Conservation (phyloP, 345 rosid species). For the Populus tremula region DNA sequence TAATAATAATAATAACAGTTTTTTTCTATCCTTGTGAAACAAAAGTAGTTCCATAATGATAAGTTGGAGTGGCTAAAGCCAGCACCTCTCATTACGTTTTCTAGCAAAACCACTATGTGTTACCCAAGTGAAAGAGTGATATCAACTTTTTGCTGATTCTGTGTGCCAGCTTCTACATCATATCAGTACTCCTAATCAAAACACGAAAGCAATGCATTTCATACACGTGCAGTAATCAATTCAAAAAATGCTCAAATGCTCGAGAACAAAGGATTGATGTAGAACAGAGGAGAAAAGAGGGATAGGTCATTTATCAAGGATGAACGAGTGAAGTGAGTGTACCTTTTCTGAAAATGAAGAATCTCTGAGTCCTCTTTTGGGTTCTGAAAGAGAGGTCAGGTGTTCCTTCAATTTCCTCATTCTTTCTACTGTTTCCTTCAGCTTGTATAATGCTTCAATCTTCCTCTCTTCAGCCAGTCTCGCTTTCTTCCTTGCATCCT, state of each 20-base stretch:
- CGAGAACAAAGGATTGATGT: too few relatives aligned
- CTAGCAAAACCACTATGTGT: too few relatives aligned
- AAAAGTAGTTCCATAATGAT: too few relatives aligned
- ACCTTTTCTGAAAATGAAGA: not conserved
- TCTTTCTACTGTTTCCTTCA: constrained; percentile 43
- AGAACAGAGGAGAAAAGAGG: not conserved
- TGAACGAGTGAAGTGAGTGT: not conserved
- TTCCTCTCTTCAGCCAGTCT: constrained; percentile 48
- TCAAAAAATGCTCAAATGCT: too few relatives aligned
- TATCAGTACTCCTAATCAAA: not conserved
- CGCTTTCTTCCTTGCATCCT: constrained; percentile 44
- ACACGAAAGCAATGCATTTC: not conserved
- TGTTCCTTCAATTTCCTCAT: constrained; percentile 33
- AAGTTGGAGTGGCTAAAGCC: not conserved
- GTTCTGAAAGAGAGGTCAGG: constrained; percentile 20
- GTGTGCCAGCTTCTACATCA: not conserved
- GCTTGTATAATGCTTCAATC: constrained; percentile 38
- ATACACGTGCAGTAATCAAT: too few relatives aligned
- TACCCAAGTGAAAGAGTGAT: not conserved
- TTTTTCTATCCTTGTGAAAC: too few relatives aligned
- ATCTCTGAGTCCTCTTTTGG: constrained; percentile 20
- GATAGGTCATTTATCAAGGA: not conserved
- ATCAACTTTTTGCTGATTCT: not conserved
- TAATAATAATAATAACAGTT: too few relatives aligned
- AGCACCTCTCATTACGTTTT: not conserved